phyloP scores from a whole-genome alignment of 371 early-diverging fungal genomes.

The Haplosporangium sp. region DNA sequence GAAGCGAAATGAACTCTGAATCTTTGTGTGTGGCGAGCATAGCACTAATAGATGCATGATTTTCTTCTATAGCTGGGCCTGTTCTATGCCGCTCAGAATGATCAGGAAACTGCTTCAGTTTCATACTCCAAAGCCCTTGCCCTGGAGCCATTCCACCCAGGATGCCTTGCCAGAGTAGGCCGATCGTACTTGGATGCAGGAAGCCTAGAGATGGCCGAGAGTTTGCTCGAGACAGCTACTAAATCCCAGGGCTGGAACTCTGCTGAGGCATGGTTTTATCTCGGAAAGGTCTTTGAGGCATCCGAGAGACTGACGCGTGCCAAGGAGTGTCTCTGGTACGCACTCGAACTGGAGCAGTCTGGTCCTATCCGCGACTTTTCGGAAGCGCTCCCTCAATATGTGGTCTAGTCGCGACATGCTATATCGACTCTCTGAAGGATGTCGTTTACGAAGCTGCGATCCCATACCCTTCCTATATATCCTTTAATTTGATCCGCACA shows the following conservation, averaged over 20 bases:
- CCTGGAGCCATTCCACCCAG: conserved; percentile 59
- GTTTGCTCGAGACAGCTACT: conserved; percentile 62
- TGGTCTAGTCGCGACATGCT: conserved; percentile 1
- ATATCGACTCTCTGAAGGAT: too few species aligned
- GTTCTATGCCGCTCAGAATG: conserved; percentile 55
- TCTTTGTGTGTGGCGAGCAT: not conserved
- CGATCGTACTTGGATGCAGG: conserved; percentile 55
- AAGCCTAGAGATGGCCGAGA: conserved; percentile 64
- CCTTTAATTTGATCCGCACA: too few species aligned
- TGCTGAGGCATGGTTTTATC: conserved; percentile 72
- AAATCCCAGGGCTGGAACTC: conserved; percentile 72
- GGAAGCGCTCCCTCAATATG: conserved; percentile 33
- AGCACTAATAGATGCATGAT: not conserved
- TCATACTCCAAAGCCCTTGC: conserved; percentile 66
- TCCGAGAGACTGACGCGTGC: conserved; percentile 65
- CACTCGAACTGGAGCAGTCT: conserved; percentile 77
- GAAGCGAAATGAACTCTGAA: too few species aligned
- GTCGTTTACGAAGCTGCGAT: too few species aligned
- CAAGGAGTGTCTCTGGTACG: conserved; percentile 74
- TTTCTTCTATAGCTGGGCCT: conserved; percentile 54
- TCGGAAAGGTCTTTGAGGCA: conserved; percentile 62
- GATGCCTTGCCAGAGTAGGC: conserved; percentile 58
- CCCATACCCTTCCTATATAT: too few species aligned
- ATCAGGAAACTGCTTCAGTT: conserved; percentile 60
- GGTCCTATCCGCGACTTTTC: conserved; percentile 74